Base-by-base conservation (phyloP, 2,329 filamentous ascomycete species). In the Paecilomyces variotii region DNA sequence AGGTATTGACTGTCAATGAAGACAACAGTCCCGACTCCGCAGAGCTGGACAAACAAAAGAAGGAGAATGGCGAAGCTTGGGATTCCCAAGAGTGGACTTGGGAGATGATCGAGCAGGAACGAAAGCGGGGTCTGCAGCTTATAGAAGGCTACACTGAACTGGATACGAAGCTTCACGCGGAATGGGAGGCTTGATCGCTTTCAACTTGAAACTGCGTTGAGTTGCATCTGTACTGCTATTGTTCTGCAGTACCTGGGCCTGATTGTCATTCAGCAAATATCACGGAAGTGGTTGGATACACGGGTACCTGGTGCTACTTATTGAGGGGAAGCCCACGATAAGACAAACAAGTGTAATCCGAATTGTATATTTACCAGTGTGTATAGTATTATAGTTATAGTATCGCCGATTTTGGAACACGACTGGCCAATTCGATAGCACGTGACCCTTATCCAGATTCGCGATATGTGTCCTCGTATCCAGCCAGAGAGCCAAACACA, bases 71-170 rank as follows among this genome's bases (percentile, higher is more conserved):
- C 0, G 71, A 62, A 10, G 69, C 67, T 27, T 75, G 69, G 62
- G 66, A 68, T 25, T 64, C 65, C 4, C 74, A 76, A 2, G 76
- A 78, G 30, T 86, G 84, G 84, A 80, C 78, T 2, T 87, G 84
- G 84, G 79, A 84, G 57, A 74, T 77, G 24, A 82, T 87, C 60
- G 84, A 87, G 64, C 72, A 76, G 59, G 82, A 86, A 69, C 75
- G 84, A 34, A 59, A 79, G 55, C 74, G 81, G 50, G 85, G 84
- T 0, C 62, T 87, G 65, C 72, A 76, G 59, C 72, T 84, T 30
- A 82, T 84, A 3, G 75, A 79, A 64, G 78, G 81, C 49, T 86
- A 84, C 68, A 76, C 79, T 27, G 74, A 70, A 11, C 66, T 87
- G 64, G 83, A 86, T 65, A 75, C 71, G 28, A 70, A 60, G 57